These are phyloP conservation scores for Butyriboletus loyo DNA, from an alignment of 768 basidiomycete genomes.

Conservation along the genomic window DNA sequence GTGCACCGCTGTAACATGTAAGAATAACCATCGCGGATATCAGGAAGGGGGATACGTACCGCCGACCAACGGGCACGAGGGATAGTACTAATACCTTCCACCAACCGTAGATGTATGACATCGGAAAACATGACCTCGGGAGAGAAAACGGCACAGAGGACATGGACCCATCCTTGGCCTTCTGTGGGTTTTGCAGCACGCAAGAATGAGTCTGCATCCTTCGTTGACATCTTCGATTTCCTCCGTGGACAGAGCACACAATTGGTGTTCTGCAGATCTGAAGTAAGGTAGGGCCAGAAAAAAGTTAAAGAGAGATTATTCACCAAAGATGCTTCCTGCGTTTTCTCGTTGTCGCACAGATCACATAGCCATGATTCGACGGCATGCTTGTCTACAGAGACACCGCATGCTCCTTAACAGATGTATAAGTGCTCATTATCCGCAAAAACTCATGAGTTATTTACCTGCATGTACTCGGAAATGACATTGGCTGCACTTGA, in stretches of 20 bases:
- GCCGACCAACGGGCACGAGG: constrained; percentile 67
- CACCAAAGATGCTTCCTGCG: constrained; percentile 79
- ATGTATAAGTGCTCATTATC: constrained; percentile 5
- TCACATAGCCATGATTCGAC: constrained; percentile 84
- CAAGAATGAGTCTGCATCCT: constrained; percentile 61
- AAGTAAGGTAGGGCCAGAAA: neutral
- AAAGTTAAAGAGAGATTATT: constrained; percentile 18
- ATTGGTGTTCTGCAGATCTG: constrained; percentile 57
- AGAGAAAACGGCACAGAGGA: constrained; percentile 84
- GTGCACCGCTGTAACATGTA: constrained; percentile 57
- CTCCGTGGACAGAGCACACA: constrained; percentile 80
- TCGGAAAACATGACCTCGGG: constrained; percentile 85
- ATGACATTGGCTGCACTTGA: constrained; percentile 78
- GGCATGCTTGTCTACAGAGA: constrained; percentile 56
- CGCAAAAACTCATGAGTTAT: neutral
- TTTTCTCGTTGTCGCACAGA: constrained; percentile 80
- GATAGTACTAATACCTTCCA: constrained; percentile 82
- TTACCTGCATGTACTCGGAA: constrained; percentile 79
- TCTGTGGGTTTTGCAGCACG: constrained; percentile 87
- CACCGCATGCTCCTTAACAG: constrained; percentile 61
- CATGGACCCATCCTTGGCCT: constrained; percentile 89
- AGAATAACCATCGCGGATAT: neutral
- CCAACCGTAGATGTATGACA: constrained; percentile 65
- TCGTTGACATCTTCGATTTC: constrained; percentile 35
- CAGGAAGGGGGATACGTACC: constrained; percentile 42